phyloP scores from a whole-genome alignment of 2,329 filamentous ascomycete genomes.

The Trichoderma semiorbis region DNA sequence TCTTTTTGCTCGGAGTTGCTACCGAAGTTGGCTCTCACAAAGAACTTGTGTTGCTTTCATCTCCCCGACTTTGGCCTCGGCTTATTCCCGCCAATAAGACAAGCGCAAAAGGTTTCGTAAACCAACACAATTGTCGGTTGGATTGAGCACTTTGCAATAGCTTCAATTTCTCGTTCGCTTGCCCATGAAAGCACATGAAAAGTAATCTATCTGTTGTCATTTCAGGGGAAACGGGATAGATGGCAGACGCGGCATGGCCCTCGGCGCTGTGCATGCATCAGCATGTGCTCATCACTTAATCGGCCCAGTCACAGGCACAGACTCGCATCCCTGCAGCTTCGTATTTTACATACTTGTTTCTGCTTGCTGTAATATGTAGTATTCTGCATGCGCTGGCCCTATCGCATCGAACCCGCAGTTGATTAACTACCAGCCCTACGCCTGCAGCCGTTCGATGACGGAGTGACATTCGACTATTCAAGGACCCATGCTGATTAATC shows the following conservation, averaged over 20 bases:
- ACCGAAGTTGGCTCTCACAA: not conserved
- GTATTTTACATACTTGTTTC: not conserved
- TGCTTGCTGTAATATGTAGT: not conserved
- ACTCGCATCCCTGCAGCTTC: not conserved
- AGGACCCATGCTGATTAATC: not conserved
- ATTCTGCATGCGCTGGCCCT: not conserved
- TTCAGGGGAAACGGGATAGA: not conserved
- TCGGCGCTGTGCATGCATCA: slow-evolving; percentile 9
- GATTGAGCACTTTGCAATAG: not conserved
- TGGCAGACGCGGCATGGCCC: not conserved
- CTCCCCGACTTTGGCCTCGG: not conserved
- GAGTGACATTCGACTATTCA: not conserved
- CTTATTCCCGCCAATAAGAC: not conserved
- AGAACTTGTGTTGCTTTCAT: not conserved
- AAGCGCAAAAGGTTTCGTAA: not conserved
- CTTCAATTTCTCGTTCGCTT: not conserved
- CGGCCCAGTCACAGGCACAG: not conserved
- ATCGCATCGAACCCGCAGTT: not conserved
- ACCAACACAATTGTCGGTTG: not conserved
- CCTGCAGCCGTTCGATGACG: not conserved
- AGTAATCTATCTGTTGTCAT: not conserved
- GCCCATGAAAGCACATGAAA: not conserved
- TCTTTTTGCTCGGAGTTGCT: not conserved
- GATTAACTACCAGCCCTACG: slow-evolving; percentile 15
- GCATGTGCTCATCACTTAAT: slow-evolving; percentile 10